Evolutionary conservation across 2,329 filamentous ascomycete genomes (phyloP).

Genomic region (Erysiphe neolycopersici): DNA sequence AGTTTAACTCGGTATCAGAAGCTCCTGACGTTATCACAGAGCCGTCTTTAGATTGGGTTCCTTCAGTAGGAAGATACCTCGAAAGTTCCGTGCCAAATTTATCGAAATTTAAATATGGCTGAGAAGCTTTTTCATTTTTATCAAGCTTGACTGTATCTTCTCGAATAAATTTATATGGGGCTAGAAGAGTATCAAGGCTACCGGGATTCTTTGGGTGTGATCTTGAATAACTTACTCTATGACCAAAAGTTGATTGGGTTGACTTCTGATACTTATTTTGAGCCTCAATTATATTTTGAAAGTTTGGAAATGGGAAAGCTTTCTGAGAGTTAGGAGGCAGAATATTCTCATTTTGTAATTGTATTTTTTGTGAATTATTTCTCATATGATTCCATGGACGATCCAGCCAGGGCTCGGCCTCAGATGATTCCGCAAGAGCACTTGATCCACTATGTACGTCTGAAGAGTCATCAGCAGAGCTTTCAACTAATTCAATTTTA

Average conservation of each 20-base stretch:
- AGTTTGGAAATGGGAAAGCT: conserved; percentile 16
- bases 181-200: conserved; percentile 20
- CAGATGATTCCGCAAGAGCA: conserved; percentile 40
- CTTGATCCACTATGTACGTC: conserved; percentile 39
- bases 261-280: conserved; percentile 16
- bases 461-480: conserved; percentile 17
- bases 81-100: conserved; percentile 8
- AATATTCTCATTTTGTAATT: conserved; percentile 21
- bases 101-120: conserved; percentile 6
- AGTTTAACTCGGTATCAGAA: conserved; percentile 17
- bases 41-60: conserved; percentile 23
- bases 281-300: conserved; percentile 17
- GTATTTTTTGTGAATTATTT: conserved; percentile 17
- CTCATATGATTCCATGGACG: conserved; percentile 32
- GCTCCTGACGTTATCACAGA: conserved; percentile 30
- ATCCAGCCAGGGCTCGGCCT: conserved; percentile 34
- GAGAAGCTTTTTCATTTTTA: conserved; percentile 12
- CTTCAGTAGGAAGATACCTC: conserved; percentile 19
- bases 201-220: conserved; percentile 13
- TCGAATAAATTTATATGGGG: conserved; percentile 16
- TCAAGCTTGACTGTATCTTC: conserved; percentile 9
- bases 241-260: conserved; percentile 20
- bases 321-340: conserved; percentile 17
- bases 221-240: conserved; percentile 14
- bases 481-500: conserved; percentile 11